Percentiles rank a stretch among this genome's conserved stretches.
phyloP scores from a whole-genome alignment of 2,329 filamentous ascomycete species.

The Aureobasidium leucospermi region DNA sequence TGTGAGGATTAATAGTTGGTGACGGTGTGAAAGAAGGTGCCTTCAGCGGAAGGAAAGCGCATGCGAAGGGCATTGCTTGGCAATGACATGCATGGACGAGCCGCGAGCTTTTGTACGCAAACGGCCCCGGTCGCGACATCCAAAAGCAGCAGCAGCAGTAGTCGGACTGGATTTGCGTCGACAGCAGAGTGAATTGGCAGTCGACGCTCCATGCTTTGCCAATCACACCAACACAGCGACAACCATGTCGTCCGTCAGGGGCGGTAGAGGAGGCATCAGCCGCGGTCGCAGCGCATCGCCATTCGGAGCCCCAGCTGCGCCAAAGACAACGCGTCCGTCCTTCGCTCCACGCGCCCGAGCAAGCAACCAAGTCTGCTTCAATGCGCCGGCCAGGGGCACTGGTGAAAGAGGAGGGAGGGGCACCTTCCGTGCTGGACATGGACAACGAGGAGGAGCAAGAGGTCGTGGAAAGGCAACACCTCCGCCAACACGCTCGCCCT shows the following conservation, averaged over 20 bases:
- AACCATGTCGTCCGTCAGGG: conserved; percentile 16
- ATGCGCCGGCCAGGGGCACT: neutral
- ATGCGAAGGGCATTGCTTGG: neutral
- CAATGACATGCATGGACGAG: neutral
- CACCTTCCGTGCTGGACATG: neutral
- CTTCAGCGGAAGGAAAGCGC: too few relatives aligned
- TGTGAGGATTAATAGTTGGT: too few relatives aligned
- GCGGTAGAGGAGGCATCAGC: conserved; percentile 12
- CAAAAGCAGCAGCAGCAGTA: neutral
- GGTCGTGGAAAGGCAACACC: conserved; percentile 8
- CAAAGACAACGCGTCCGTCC: conserved; percentile 3
- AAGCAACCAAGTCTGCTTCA: conserved; percentile 11
- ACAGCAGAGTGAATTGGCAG: neutral
- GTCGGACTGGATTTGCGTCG: neutral
- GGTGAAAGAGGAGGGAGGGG: conserved; percentile 7
- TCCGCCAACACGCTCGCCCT: conserved; percentile 7
- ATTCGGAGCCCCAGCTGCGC: conserved; percentile 5
- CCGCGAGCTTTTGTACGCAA: too few relatives aligned
- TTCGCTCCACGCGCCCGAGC: conserved; percentile 9
- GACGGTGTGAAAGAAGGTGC: too few relatives aligned
- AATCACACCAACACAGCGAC: conserved; percentile 10
- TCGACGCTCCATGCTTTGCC: conserved; percentile 8
- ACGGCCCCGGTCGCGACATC: neutral
- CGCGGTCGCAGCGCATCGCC: conserved; percentile 10
- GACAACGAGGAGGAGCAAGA: neutral